Evolutionary conservation across 2,329 filamentous ascomycete genomes (phyloP), one percentile per base, ranked within the genome.

Genomic region (Xylaria arbuscula): DNA sequence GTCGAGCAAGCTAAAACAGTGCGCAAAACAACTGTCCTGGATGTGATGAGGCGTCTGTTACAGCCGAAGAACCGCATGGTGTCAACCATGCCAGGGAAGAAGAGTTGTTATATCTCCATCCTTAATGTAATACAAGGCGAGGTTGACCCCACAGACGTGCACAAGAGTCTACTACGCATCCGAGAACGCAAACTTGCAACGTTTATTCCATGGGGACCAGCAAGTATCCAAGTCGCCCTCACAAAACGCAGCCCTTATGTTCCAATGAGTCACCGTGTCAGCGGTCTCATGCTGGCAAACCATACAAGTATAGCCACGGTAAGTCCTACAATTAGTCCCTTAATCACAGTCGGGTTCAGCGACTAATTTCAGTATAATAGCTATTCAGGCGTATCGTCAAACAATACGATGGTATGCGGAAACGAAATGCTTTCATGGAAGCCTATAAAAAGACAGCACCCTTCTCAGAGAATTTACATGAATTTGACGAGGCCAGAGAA

Each of bases 31-130:
- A 99, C 96, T 0, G 96, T 99, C 9, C 83, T 99, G 48, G 96
- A 99, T 79, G 97, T 99, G 70, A 99, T 99, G 96, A 90, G 96
- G 66, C 88, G 96, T 68, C 85, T 99, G 28, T 85, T 99, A 67
- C 97, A 99, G 81, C 96, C 96, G 47, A 99, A 99, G 86, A 99
- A 99, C 82, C 91, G 97, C 79, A 99, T 99, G 96, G 96, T 99
- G 54, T 97, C 94, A 28, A 97, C 96, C 24, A 92, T 94, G 65
- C 94, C 95, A 1, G 93, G 92, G 76, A 98, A 98, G 84, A 97
- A 93, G 84, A 98, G 94, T 83, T 99, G 96, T 84, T 99, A 99
- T 84, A 98, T 99, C 78, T 97, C 94, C 56, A 98, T 99, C 74
- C 86, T 99, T 71, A 98, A 99, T 81, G 97, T 99, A 76, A 99